Conservation (phyloP, 108 stramenopile genomes). For the Discostella stelligeroides region DNA sequence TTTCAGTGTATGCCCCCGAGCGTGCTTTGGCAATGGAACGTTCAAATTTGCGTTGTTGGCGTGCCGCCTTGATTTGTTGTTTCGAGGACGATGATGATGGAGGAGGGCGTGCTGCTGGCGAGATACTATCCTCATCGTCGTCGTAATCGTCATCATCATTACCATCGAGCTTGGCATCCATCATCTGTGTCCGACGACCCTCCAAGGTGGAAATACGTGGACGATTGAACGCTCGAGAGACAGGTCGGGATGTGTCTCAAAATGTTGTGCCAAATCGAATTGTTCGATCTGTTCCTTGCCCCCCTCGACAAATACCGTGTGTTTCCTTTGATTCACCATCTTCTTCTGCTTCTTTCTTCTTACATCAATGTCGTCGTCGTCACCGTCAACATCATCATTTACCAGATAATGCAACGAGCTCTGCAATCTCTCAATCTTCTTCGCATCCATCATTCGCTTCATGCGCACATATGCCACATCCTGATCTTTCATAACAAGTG, state of each 20-base stretch:
- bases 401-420: constrained; percentile 79
- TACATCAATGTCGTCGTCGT: constrained; percentile 14
- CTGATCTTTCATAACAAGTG: constrained; percentile 94
- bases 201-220: constrained; percentile 46
- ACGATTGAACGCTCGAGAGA: constrained; percentile 86
- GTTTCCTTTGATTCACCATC: constrained; percentile 54
- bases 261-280: constrained; percentile 90
- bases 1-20: constrained; percentile 77
- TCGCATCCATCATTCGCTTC: constrained; percentile 75
- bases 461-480: constrained; percentile 92
- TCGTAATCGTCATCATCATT: constrained; percentile 38
- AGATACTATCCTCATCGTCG: constrained; percentile 50
- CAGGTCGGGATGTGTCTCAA: constrained; percentile 88
- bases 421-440: constrained; percentile 80
- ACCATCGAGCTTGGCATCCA: constrained; percentile 31
- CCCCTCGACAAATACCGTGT: constrained; percentile 81
- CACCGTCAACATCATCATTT: constrained; percentile 23
- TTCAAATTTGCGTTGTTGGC: constrained; percentile 47
- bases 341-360: background rate
- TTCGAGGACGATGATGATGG: constrained; percentile 28
- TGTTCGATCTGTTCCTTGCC: constrained; percentile 51
- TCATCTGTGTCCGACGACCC: constrained; percentile 28
- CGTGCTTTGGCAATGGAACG: constrained; percentile 67
- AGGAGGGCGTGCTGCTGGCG: background rate
- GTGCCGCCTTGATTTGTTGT: constrained; percentile 45